Evolutionary conservation across 2,329 filamentous ascomycete genomes (phyloP).

Genomic region (Ceratocystiopsis minuta): DNA sequence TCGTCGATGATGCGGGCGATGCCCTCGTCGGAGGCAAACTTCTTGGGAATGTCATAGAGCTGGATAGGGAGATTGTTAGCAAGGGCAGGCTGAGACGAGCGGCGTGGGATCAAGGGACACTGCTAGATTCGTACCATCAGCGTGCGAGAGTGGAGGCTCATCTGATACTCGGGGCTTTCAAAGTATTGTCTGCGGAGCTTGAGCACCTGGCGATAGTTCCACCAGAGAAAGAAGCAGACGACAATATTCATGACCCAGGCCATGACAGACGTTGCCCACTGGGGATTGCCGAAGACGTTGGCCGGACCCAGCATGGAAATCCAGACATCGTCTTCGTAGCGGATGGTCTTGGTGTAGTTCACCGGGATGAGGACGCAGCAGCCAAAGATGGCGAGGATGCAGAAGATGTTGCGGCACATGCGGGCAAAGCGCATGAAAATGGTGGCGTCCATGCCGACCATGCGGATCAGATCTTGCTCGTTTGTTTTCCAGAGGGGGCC

Average conservation of each 20-base stretch:
- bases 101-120: slow-evolving; percentile 7
- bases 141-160: slow-evolving; percentile 61
- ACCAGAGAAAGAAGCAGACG: slow-evolving; percentile 70
- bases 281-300: slow-evolving; percentile 30
- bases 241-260: slow-evolving; percentile 54
- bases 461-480: slow-evolving; percentile 60
- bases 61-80: slow-evolving; percentile 18
- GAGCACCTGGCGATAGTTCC: slow-evolving; percentile 64
- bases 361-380: slow-evolving; percentile 66
- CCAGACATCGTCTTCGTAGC: slow-evolving; percentile 22
- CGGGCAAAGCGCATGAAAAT: slow-evolving; percentile 74
- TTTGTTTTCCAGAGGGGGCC: slow-evolving; percentile 58
- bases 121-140: no score
- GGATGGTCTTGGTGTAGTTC: slow-evolving; percentile 40
- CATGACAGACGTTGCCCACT: slow-evolving; percentile 42
- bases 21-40: slow-evolving; percentile 68
- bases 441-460: slow-evolving; percentile 78
- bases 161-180: slow-evolving; percentile 71
- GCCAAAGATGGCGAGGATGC: slow-evolving; percentile 52
- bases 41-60: slow-evolving; percentile 69
- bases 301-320: slow-evolving; percentile 42
- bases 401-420: slow-evolving; percentile 88
- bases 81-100: not conserved
- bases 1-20: slow-evolving; percentile 68
- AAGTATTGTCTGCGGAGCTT: slow-evolving; percentile 62